Evolutionary conservation across 371 early-diverging fungal genomes (phyloP), one percentile per base, ranked within the genome.

Genomic region (Nosema muscidifuracis): DNA sequence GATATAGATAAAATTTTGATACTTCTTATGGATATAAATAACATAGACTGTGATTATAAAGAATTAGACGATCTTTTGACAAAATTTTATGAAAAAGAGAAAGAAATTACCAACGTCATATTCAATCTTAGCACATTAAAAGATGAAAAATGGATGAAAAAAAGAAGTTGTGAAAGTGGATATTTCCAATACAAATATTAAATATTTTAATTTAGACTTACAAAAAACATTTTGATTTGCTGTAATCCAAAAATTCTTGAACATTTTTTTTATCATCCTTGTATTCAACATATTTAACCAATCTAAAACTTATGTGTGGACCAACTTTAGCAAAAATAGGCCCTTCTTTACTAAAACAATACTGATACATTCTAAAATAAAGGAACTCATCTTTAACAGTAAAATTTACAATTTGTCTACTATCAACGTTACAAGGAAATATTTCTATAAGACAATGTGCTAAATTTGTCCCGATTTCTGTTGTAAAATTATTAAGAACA

Each of bases 341-440:
- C 38, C 87, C 85, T 77, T 95, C 89, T 36, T 70, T 63, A n/a
- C 53, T 40, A 68, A 86, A 73, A 12, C 42, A 70, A 51, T 83
- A 90, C 86, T 90, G 87, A 80, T 95, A 96, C 38, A 95, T 86
- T 79, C 97, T 86, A 78, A 97, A 94, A 82, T 94, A 96, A 68
- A 97, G 92, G 77, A 94, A 97, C 82, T 97, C 98, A 50, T 95
- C 90, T 81, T 96, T 94, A 77, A 95, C 95, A 79, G 95, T 95
- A 84, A 96, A 90, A 3, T 95, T 96, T 3, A 87, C 91, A 10
- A 89, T 94, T 78, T 96, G 95, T 57, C 95, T 86, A 7, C 93
- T 94, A 77, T 90, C 85, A 76, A 94, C 92, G 79, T 93, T 89
- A 68, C 92, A 92, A 12, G 98, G 98, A 79, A 96, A 92, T 62